phyloP scores from a whole-genome alignment of 2,329 filamentous ascomycete genomes.

The Chrysoporthe puriensis region DNA sequence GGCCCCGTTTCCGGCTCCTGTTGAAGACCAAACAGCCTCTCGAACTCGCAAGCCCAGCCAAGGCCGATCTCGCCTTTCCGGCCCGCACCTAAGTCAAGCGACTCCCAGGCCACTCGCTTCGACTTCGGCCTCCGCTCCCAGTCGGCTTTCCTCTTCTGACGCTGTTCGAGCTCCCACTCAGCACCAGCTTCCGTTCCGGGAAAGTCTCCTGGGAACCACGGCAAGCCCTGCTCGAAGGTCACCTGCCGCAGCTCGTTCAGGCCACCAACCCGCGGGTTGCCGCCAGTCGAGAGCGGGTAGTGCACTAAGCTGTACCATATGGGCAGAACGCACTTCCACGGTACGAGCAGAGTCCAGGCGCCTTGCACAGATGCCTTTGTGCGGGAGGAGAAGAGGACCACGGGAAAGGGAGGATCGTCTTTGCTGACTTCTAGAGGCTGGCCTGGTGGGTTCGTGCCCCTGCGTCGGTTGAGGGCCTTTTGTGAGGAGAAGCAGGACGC shows the following conservation, averaged over 20 bases:
- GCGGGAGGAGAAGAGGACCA: conserved; percentile 69
- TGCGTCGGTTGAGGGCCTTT: conserved; percentile 79
- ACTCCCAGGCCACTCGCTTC: conserved; percentile 76
- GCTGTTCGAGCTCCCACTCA: conserved; percentile 74
- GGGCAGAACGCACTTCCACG: conserved; percentile 85
- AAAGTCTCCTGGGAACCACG: conserved; percentile 88
- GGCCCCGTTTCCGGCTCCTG: conserved; percentile 16
- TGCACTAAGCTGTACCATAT: conserved; percentile 89
- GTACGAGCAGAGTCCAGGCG: conserved; percentile 81
- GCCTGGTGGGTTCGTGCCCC: conserved; percentile 65
- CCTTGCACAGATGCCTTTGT: conserved; percentile 55
- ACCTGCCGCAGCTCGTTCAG: conserved; percentile 79
- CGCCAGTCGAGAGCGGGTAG: conserved; percentile 76
- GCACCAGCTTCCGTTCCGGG: conserved; percentile 79
- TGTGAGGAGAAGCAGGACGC: conserved; percentile 73
- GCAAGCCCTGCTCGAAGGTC: conserved; percentile 74
- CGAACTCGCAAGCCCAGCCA: conserved; percentile 85
- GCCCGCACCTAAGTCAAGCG: conserved; percentile 72
- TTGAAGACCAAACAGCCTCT: conserved; percentile 59
- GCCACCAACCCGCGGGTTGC: conserved; percentile 82
- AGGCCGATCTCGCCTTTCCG: conserved; percentile 81
- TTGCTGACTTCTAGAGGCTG: conserved; percentile 58
- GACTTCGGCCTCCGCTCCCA: conserved; percentile 83
- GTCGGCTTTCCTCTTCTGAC: conserved; percentile 58
- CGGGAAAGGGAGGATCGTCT: conserved; percentile 76